Evolutionary conservation across 2,329 filamentous ascomycete genomes (phyloP), one percentile per base, ranked within the genome.

Genomic region (Exophiala sp.): DNA sequence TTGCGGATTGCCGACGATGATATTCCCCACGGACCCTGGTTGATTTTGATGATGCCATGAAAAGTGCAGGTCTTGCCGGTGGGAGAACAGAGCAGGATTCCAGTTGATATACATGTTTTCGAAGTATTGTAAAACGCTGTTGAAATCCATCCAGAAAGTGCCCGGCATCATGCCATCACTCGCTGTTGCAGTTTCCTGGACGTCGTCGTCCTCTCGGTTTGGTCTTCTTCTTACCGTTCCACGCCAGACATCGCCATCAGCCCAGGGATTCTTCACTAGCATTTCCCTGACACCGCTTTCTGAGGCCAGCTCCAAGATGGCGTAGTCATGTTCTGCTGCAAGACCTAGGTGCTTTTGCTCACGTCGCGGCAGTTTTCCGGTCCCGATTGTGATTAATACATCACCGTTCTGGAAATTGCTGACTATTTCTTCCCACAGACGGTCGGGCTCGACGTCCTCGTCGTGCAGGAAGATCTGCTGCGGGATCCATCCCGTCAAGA

Each of bases 91-190:
- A 0, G 79, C 77, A 0, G 93, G 90, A 58, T 95, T 96, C 93
- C 93, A 98, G 68, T 97, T 98, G 47, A 98, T 75, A 66, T 97
- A 98, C 59, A 98, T 80, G 14, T 90, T 95, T 65, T 97, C 89
- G 57, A 96, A 98, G 64, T 95, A 83, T 62, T 95, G 89, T 29
- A 88, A 79, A 2, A 96, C 82, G 57, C 89, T 86, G 59, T 95
- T 86, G 22, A 93, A 81, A 19, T 84, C 82, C 70, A 97, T 94
- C 91, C 93, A 97, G 64, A 95, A 94, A 1, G 85, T 88, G n/a
- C 89, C 88, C 0, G 85, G 83, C 22, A 51, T 50, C 58, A 53
- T 53, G 9, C 34, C 39, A 4, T 60, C 53, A 29, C 53, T 59
- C 32, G 44, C 37, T 34, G 16, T 43, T 23, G 43, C 43, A 30